phyloP scores from a whole-genome alignment of 2,329 filamentous ascomycete species.

The Ceratocystis huliohia region DNA sequence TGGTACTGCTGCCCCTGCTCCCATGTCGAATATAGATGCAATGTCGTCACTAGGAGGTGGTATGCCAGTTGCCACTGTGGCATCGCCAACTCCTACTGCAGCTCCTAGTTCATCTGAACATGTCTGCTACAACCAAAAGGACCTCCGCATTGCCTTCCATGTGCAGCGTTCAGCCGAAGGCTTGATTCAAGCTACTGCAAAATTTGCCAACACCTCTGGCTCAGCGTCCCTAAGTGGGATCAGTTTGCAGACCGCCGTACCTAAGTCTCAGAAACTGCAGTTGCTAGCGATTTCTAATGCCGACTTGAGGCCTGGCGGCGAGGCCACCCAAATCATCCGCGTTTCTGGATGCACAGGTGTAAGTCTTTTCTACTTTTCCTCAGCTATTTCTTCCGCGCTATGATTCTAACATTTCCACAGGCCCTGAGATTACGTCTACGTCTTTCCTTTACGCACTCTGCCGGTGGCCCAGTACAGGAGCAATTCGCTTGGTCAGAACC shows the following conservation, averaged over 20 bases:
- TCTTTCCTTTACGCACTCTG: slow-evolving; percentile 63
- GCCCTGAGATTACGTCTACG: slow-evolving; percentile 74
- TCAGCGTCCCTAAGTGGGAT: slow-evolving; percentile 57
- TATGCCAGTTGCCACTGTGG: slow-evolving; percentile 16
- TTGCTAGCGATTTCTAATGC: slow-evolving; percentile 76
- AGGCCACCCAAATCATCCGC: slow-evolving; percentile 84
- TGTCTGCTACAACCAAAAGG: slow-evolving; percentile 76
- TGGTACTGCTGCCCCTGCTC: slow-evolving; percentile 29
- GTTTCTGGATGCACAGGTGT: slow-evolving; percentile 77
- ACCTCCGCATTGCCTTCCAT: slow-evolving; percentile 65
- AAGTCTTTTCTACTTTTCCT: slow-evolving; percentile 36
- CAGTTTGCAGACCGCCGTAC: slow-evolving; percentile 84
- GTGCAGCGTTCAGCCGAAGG: slow-evolving; percentile 72
- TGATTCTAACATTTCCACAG: slow-evolving; percentile 35
- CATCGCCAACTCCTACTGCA: slow-evolving; percentile 26
- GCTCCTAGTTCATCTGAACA: slow-evolving; percentile 41
- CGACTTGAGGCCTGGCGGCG: slow-evolving; percentile 62
- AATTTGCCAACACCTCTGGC: slow-evolving; percentile 65
- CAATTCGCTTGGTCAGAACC: slow-evolving; percentile 96
- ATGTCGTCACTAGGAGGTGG: slow-evolving; percentile 36
- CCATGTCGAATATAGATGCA: slow-evolving; percentile 35
- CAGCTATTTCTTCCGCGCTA: not conserved
- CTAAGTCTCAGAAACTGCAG: slow-evolving; percentile 90
- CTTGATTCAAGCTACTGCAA: slow-evolving; percentile 66
- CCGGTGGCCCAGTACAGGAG: slow-evolving; percentile 61